Evolutionary conservation across 169 alveolate species (phyloP).

Genomic region (Amoebophrya sp.): DNA sequence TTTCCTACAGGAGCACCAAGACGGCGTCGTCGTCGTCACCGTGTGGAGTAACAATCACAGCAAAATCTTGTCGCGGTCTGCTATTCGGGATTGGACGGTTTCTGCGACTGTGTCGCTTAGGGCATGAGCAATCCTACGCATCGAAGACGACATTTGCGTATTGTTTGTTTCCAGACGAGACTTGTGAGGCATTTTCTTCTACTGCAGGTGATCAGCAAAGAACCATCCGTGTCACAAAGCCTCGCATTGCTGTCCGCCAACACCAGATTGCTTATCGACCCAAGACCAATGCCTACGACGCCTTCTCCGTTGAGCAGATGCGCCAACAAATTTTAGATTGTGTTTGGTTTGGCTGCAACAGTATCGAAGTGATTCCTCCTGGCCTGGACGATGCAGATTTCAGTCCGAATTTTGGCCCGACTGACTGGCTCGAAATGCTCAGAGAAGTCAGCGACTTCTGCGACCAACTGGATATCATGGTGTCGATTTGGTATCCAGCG

Average conservation of each 20-base stretch:
- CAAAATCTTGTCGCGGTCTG: background rate
- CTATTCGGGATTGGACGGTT: background rate
- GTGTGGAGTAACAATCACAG: no score
- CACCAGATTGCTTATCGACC: constrained; percentile 15
- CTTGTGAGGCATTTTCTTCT: background rate
- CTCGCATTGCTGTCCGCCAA: background rate
- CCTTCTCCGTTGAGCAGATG: background rate
- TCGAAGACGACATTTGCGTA: background rate
- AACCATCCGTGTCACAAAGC: background rate
- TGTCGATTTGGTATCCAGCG: background rate
- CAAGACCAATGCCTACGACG: constrained; percentile 19
- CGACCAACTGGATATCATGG: background rate
- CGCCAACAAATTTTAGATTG: background rate
- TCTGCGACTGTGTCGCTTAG: background rate
- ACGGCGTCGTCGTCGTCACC: background rate
- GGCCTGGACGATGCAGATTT: background rate
- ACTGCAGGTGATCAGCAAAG: background rate
- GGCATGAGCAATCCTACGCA: background rate
- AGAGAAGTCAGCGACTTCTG: background rate
- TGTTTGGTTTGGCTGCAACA: background rate
- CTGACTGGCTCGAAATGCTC: background rate
- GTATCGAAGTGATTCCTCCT: constrained; percentile 9
- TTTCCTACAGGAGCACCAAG: background rate
- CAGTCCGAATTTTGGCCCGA: background rate
- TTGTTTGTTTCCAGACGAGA: background rate